These are phyloP conservation scores for Nitzschia sp. DNA, from an alignment of 108 stramenopile genomes.

Conservation along the genomic window DNA sequence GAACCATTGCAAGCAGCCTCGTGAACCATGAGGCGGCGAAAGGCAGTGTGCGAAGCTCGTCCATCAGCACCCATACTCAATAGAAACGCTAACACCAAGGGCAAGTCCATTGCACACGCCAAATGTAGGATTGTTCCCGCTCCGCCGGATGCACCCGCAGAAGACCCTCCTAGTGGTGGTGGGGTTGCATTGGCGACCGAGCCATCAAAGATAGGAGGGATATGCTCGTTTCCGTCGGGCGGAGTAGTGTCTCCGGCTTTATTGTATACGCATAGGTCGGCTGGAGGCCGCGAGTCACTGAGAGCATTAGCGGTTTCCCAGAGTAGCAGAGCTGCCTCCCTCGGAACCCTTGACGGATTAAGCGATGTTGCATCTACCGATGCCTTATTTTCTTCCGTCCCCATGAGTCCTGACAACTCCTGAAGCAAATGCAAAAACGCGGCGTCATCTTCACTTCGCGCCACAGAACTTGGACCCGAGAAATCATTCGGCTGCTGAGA, in stretches of 20 bases:
- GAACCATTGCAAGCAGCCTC: constrained; percentile 85
- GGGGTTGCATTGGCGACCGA: constrained; percentile 77
- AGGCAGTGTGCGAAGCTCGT: constrained; percentile 72
- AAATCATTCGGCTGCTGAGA: constrained; percentile 16
- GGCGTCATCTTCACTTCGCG: constrained; percentile 6
- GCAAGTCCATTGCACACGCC: constrained; percentile 78
- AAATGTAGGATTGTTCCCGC: constrained; percentile 79
- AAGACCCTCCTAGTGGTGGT: constrained; percentile 39
- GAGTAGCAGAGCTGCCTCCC: constrained; percentile 46
- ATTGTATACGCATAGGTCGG: constrained; percentile 58
- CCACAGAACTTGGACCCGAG: not conserved
- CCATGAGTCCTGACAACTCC: constrained; percentile 11
- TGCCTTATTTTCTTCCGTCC: not conserved
- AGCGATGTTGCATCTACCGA: constrained; percentile 8
- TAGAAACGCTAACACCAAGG: constrained; percentile 71
- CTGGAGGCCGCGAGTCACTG: constrained; percentile 61
- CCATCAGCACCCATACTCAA: constrained; percentile 77
- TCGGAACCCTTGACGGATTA: constrained; percentile 20
- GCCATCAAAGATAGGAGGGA: constrained; percentile 75
- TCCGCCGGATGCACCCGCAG: constrained; percentile 48
- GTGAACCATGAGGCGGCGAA: constrained; percentile 79
- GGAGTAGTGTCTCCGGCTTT: constrained; percentile 22
- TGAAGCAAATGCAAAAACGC: constrained; percentile 21
- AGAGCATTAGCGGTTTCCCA: constrained; percentile 64
- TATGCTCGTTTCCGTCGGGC: constrained; percentile 8